Evolutionary conservation across 257 asterid species (phyloP), one percentile per base, ranked within the genome.

Genomic region (Avicennia marina): DNA sequence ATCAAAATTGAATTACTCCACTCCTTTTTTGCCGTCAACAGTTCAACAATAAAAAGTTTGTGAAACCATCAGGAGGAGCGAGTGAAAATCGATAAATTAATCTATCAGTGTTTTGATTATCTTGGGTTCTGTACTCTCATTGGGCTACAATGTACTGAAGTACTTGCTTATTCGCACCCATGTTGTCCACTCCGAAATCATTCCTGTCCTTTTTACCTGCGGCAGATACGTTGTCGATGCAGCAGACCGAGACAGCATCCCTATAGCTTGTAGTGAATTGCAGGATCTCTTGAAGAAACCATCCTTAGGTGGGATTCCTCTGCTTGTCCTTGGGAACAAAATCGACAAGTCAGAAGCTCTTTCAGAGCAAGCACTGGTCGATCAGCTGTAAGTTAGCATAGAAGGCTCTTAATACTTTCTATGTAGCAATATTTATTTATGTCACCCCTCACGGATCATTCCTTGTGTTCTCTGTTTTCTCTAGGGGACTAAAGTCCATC

Each of bases 271-370:
- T 63, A 83, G 85, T 3, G 95, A 90, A 71, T 67, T 87, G 26
- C 86, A 83, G 17, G 95, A 87, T 34, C 86, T 90, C 15, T 63
- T 87, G 77, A 75, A 50, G 76, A 90, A 90, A 63, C 93, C 95
- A 39, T 75, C 96, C 11, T 55, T 87, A 58, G 59, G 17, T 6
- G 95, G 83, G 61, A 87, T 90, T 43, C 95, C 98, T 4, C 43
- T 90, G 79, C 96, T 90, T 29, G 73, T 90, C 34, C 83, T 90
- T 13, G 95, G 96, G 36, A 90, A 90, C 80, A 90, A 90, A 70
- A 81, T 90, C 7, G 98, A 90, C 71, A 87, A 85, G 55, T 85
- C 95, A 0, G 98, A 90, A 73, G 96, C 96, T 65, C 82, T 90
- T 63, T 65, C 86, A 19, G 61, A 83, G 83, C 93, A 85, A 59